phyloP scores from a whole-genome alignment of 164 flowering plant genomes.

The Stephania japonica region DNA sequence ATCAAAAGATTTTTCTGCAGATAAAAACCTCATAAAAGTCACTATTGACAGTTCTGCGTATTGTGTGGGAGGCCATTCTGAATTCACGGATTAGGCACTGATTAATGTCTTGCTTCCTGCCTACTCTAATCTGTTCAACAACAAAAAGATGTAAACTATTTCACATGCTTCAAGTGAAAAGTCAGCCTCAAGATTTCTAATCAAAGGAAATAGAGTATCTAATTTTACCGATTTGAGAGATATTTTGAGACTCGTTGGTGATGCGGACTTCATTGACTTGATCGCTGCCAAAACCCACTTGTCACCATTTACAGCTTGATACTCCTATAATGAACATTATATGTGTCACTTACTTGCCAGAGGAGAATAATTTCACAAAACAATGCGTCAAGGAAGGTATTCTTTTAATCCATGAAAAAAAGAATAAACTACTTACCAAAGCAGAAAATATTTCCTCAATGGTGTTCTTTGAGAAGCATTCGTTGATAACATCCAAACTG shows the following conservation, averaged over 20 bases:
- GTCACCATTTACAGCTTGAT: neutral
- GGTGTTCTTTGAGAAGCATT: conserved; percentile 23
- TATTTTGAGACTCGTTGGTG: neutral
- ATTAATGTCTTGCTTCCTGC: conserved; percentile 69
- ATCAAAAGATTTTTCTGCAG: too few species aligned
- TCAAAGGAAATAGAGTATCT: neutral
- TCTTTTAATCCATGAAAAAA: too few species aligned
- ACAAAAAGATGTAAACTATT: neutral
- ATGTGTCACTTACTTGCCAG: too few species aligned
- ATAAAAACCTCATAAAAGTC: conserved; percentile 22
- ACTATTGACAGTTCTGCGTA: conserved; percentile 57
- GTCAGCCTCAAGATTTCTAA: too few species aligned
- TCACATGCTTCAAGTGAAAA: too few species aligned
- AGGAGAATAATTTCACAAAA: too few species aligned
- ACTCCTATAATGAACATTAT: neutral
- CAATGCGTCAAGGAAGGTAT: too few species aligned
- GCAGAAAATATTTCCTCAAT: conserved; percentile 29
- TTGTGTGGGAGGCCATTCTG: conserved; percentile 62
- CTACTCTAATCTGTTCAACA: conserved; percentile 44
- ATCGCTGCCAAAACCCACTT: neutral
- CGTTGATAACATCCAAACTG: conserved; percentile 61
- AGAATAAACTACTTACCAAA: conserved; percentile 35
- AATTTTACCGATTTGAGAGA: neutral
- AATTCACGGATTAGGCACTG: conserved; percentile 73
- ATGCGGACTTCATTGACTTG: neutral